Conservation (phyloP, 2,329 filamentous ascomycete genomes). For the Chrysosphaeria jannelii region DNA sequence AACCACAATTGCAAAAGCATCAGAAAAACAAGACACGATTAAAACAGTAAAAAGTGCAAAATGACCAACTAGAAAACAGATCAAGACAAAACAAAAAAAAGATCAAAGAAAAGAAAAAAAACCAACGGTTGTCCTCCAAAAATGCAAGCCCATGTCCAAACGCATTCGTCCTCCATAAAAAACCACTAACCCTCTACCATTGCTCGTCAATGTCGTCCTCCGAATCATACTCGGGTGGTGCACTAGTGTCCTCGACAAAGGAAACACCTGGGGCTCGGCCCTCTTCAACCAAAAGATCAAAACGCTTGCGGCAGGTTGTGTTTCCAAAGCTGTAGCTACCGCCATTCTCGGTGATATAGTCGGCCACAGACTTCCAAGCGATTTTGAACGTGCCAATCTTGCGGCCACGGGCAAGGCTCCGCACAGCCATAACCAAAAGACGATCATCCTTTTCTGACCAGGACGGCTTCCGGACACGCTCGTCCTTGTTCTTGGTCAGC, state of each 20-base stretch:
- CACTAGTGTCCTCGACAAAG: no score
- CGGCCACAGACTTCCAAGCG: slow-evolving; percentile 25
- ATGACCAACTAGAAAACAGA: neutral
- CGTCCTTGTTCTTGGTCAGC: slow-evolving; percentile 29
- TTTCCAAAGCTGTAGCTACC: slow-evolving; percentile 28
- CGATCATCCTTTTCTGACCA: slow-evolving; percentile 27
- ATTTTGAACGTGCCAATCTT: slow-evolving; percentile 11
- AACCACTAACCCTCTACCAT: no score
- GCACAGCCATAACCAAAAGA: slow-evolving; percentile 15
- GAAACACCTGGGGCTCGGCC: no score
- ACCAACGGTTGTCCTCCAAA: neutral
- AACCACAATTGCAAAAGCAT: no score
- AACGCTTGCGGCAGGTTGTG: slow-evolving; percentile 26
- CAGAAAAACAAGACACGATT: neutral
- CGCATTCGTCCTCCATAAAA: no score
- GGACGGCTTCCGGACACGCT: slow-evolving; percentile 31
- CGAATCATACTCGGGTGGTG: no score
- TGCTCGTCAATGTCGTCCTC: no score
- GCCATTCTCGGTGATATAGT: slow-evolving; percentile 19
- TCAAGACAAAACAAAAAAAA: neutral
- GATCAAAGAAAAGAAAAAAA: neutral
- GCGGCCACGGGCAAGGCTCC: slow-evolving; percentile 7
- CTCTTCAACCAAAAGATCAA: slow-evolving; percentile 13
- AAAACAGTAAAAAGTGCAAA: neutral
- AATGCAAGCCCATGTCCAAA: neutral